Evolutionary conservation across 2,329 filamentous ascomycete species (phyloP).

Genomic region (Cladosporium cucumerinum): DNA sequence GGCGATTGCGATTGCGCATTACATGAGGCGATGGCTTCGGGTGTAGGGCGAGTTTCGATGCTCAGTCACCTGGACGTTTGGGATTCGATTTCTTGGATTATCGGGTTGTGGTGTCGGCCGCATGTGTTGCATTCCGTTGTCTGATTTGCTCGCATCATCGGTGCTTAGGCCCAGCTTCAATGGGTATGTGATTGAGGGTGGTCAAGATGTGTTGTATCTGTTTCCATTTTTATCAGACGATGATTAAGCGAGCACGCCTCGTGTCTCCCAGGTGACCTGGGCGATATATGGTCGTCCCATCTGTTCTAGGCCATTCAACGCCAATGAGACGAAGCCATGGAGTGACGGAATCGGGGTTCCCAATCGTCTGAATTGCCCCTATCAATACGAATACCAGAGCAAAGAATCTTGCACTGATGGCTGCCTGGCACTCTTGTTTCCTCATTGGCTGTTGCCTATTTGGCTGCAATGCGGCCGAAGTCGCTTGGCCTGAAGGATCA

Average conservation of each 20-base stretch:
- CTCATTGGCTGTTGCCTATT: neutral
- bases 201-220: neutral
- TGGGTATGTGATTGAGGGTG: neutral
- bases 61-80: neutral
- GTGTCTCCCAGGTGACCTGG: neutral
- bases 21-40: neutral
- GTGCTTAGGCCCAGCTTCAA: no score
- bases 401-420: neutral
- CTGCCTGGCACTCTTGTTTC: neutral
- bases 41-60: neutral
- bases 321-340: neutral
- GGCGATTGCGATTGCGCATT: conserved; percentile 17
- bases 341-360: neutral
- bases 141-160: neutral
- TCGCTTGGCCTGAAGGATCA: neutral
- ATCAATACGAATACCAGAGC: neutral
- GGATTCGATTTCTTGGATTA: neutral
- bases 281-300: neutral
- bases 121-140: neutral
- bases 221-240: neutral
- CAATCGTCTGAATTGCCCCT: neutral
- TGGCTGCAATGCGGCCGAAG: neutral
- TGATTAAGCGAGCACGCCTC: neutral
- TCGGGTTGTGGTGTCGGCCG: neutral
- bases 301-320: neutral